Evolutionary conservation across 129 eudicot species (phyloP), one percentile per base, ranked within the genome.

Genomic region (Flaveria trinervia): DNA sequence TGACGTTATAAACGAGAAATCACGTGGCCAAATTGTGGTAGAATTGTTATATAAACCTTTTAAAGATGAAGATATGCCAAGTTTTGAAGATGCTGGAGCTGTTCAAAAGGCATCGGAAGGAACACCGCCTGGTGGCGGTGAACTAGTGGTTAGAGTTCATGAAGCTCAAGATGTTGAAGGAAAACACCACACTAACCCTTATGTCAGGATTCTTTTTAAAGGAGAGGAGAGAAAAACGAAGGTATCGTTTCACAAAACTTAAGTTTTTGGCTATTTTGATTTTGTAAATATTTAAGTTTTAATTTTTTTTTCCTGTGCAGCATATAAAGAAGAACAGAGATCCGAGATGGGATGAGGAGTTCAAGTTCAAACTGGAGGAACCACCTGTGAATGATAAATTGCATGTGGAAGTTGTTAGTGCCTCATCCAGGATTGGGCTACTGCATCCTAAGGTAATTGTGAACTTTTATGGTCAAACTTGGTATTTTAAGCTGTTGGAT

Each of bases 121-220:
- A 74, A 93, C 97, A 3, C 97, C 99, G 5, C 74, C 82, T 6
- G 96, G 97, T 25, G 99, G 99, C 62, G 99, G 99, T 23, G 73
- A 86, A 67, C 90, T 94, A 70, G 92, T 89, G 60, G 87, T 94
- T 80, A 86, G 80, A 46, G 83, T 94, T 72, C 97, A 94, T 68
- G 97, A 87, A 86, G 99, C 93, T 83, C 92, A 88, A 83, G 99
- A 94, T 72, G 89, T 94, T 70, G 99, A 94, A 83, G 99, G 99
- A 67, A 94, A 94, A 78, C 93, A 94, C 78, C 99, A 94, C 82
- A 89, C 93, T 0, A 94, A 94, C 71, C 99, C 99, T 70, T 89
- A 83, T 77, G 97, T 77, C 16, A 87, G 92, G 16, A 65, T 94
- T 49, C 83, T 86, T 76, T 88, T 91, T 60, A 92, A 59, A 86